Percentiles rank a stretch among this genome's conserved stretches.
phyloP scores from a whole-genome alignment of 805 yeast species.

The Barnettozyma siamensis region DNA sequence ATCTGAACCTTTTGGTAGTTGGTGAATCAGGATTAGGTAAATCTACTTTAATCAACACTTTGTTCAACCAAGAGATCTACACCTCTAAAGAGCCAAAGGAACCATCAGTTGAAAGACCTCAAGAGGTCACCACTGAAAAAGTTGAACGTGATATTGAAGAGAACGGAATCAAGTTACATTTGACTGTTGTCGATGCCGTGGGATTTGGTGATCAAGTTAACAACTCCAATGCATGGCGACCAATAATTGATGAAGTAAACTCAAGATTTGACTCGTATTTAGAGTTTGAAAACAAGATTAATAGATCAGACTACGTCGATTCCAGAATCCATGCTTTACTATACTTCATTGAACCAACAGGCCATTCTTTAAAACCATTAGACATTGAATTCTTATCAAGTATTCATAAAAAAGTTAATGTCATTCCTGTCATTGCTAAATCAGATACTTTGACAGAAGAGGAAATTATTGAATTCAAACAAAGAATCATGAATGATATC shows the following conservation, averaged over 20 bases:
- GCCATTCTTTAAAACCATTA: slow-evolving; percentile 83
- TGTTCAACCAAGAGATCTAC: slow-evolving; percentile 67
- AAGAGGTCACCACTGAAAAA: slow-evolving; percentile 52
- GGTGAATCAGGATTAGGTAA: slow-evolving; percentile 93
- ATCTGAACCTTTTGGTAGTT: slow-evolving; percentile 81
- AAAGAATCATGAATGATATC: slow-evolving; percentile 72
- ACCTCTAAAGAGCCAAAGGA: slow-evolving; percentile 33
- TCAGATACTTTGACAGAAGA: slow-evolving; percentile 88
- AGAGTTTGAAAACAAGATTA: slow-evolving; percentile 82
- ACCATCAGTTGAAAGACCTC: slow-evolving; percentile 39
- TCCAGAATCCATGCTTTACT: slow-evolving; percentile 88
- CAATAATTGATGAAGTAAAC: slow-evolving; percentile 86
- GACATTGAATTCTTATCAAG: slow-evolving; percentile 85
- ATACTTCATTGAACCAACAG: slow-evolving; percentile 95
- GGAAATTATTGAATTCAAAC: slow-evolving; percentile 73
- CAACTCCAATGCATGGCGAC: slow-evolving; percentile 77
- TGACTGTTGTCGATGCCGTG: slow-evolving; percentile 83
- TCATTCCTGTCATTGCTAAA: slow-evolving; percentile 92
- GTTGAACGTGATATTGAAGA: slow-evolving; percentile 77
- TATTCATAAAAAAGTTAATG: slow-evolving; percentile 85
- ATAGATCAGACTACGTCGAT: slow-evolving; percentile 67
- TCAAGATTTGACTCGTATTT: slow-evolving; percentile 79
- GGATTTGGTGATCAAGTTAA: slow-evolving; percentile 92
- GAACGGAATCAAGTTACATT: slow-evolving; percentile 81
- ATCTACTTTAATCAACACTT: slow-evolving; percentile 83